Percentiles rank a stretch among this genome's conserved stretches.
Conservation (phyloP, 768 basidiomycete genomes). For the Cyclocybe cylindracea region DNA sequence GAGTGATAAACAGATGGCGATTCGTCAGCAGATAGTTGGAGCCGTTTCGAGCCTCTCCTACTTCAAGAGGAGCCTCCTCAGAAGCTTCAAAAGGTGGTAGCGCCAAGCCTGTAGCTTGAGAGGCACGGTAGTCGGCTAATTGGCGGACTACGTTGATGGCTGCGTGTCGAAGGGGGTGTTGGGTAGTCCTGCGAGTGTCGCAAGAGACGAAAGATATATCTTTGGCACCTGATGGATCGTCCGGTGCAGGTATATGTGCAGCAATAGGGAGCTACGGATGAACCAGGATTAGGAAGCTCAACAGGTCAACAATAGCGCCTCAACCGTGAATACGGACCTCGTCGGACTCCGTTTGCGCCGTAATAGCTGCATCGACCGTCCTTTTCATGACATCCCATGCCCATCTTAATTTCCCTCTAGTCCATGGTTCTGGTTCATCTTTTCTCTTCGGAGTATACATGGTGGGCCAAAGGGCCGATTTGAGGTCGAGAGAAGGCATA, state of each 20-base stretch:
- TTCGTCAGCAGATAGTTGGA: constrained; percentile 88
- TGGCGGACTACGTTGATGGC: constrained; percentile 73
- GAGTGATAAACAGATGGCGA: constrained; percentile 82
- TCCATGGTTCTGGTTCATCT: constrained; percentile 69
- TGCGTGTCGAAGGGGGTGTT: constrained; percentile 86
- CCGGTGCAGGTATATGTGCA: constrained; percentile 64
- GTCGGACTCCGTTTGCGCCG: constrained; percentile 40
- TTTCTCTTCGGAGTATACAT: constrained; percentile 69
- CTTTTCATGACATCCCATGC: constrained; percentile 65
- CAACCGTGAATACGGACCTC: constrained; percentile 51
- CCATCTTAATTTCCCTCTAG: constrained; percentile 68
- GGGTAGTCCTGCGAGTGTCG: constrained; percentile 70
- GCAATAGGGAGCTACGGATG: constrained; percentile 68
- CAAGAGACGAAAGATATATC: constrained; percentile 47
- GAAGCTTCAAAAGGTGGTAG: background rate
- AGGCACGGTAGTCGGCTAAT: constrained; percentile 58
- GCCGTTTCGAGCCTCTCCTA: constrained; percentile 49
- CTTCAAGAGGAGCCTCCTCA: constrained; percentile 8
- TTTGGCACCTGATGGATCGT: constrained; percentile 26
- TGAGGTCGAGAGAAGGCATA: constrained; percentile 58
- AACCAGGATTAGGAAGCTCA: constrained; percentile 1
- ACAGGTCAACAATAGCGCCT: background rate
- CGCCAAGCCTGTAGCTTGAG: constrained; percentile 4
- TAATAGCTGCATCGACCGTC: constrained; percentile 50
- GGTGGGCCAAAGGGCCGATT: constrained; percentile 86